phyloP scores from a whole-genome alignment of 192 early-diverging fungal genomes.

The Obelidium mucronatum region DNA sequence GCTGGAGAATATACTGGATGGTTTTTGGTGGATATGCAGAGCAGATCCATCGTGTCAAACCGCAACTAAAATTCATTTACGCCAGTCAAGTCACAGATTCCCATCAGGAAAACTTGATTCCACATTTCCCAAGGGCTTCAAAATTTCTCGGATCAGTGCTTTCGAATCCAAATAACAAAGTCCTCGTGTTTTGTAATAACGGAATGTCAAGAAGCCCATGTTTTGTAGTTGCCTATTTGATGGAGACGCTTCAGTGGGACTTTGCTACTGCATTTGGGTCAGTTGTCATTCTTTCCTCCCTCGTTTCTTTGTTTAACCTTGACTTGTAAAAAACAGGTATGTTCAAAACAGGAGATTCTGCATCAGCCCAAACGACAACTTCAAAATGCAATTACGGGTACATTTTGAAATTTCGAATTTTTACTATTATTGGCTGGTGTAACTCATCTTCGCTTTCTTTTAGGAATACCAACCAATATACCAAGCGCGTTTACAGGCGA shows the following conservation, averaged over 20 bases:
- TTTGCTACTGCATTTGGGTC: conserved; percentile 77
- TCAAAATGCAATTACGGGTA: conserved; percentile 83
- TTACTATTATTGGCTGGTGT: too few relatives aligned
- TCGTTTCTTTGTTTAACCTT: neutral
- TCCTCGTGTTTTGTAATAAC: conserved; percentile 63
- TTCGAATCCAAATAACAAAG: conserved; percentile 34
- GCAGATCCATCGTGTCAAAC: too few relatives aligned
- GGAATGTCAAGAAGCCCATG: conserved; percentile 86
- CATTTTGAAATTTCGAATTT: too few relatives aligned
- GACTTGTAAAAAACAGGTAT: conserved; percentile 9
- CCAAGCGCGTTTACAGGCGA: conserved; percentile 60
- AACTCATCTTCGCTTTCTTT: conserved; percentile 23
- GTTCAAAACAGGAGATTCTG: conserved; percentile 88
- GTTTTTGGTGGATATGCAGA: too few relatives aligned
- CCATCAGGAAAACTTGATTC: conserved; percentile 84
- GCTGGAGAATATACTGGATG: too few relatives aligned
- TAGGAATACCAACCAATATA: conserved; percentile 87
- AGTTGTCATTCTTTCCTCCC: conserved; percentile 32
- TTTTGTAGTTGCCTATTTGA: conserved; percentile 90
- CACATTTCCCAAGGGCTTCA: conserved; percentile 71
- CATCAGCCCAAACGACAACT: conserved; percentile 83
- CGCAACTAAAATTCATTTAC: neutral
- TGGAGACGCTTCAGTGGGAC: conserved; percentile 73
- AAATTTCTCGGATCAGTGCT: conserved; percentile 60
- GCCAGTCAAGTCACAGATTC: conserved; percentile 54